phyloP scores from a whole-genome alignment of 176 grass and related monocot species.

The Themeda triandra region DNA sequence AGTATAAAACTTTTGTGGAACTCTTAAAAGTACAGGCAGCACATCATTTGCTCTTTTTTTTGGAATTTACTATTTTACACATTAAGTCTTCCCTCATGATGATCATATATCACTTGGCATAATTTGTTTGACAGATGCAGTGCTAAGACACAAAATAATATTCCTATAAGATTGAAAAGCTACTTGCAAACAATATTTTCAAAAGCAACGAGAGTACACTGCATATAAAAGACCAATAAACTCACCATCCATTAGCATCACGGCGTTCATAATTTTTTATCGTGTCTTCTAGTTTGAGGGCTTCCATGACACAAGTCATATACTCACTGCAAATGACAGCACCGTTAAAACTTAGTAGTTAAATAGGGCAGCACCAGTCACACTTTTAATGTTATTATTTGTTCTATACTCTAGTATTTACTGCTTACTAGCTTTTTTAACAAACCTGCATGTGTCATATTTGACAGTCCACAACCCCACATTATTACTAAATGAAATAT shows the following conservation, averaged over 20 bases:
- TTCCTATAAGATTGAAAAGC: not conserved
- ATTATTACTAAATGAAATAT: constrained; percentile 36
- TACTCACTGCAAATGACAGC: constrained; percentile 78
- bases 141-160: not conserved
- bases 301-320: constrained; percentile 93
- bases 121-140: constrained; percentile 11
- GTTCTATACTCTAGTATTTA: not conserved
- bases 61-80: constrained; percentile 1
- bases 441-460: not conserved
- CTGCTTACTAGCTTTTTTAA: constrained; percentile 18
- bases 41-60: not conserved
- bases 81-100: constrained; percentile 1
- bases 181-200: not conserved
- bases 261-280: constrained; percentile 92
- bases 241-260: constrained; percentile 96
- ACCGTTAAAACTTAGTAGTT: constrained; percentile 17
- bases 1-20: not conserved
- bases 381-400: not conserved
- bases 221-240: constrained; percentile 22
- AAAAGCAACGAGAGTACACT: not conserved
- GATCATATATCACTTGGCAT: constrained; percentile 3
- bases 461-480: not conserved
- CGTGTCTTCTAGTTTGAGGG: constrained; percentile 91
- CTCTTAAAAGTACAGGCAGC: not conserved
- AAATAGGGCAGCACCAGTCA: constrained; percentile 6